These are phyloP conservation scores for Rubus parviflorus DNA, from an alignment of 306 rosid species.

Conservation along the genomic window DNA sequence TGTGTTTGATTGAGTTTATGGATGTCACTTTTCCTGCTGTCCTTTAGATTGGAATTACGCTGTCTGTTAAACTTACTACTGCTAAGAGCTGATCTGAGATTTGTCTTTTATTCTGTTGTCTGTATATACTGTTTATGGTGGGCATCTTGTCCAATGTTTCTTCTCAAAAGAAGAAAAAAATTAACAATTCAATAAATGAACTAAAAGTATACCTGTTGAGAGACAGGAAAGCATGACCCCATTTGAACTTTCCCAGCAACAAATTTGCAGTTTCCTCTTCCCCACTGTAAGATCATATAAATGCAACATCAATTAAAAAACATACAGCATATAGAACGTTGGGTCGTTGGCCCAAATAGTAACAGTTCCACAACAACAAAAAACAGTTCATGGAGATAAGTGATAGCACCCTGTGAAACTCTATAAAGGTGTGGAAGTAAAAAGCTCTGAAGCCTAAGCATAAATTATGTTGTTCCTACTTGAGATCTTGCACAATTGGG, in stretches of 20 bases:
- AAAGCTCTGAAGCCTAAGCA: neutral
- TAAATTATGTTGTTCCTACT: neutral
- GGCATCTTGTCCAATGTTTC: neutral
- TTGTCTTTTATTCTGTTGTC: neutral
- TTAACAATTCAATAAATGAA: constrained; percentile 6
- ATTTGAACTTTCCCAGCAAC: constrained; percentile 90
- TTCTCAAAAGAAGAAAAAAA: neutral
- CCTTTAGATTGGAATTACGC: neutral
- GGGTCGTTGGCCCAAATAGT: constrained; percentile 8
- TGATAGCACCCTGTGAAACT: neutral
- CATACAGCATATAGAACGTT: constrained; percentile 1
- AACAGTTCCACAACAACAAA: constrained; percentile 11
- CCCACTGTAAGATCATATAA: constrained; percentile 59
- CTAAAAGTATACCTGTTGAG: constrained; percentile 60
- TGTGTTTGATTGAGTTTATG: neutral
- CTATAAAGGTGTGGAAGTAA: neutral
- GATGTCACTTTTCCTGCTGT: neutral
- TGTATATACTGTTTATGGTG: neutral
- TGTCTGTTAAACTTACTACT: neutral
- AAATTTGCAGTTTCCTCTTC: constrained; percentile 86
- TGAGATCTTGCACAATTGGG: neutral
- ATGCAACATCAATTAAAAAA: neutral
- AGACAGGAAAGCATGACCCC: constrained; percentile 94
- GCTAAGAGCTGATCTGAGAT: too few species aligned
- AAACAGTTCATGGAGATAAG: neutral